Evolutionary conservation across 345 rosid genomes (phyloP), one percentile per base, ranked within the genome.

Genomic region (Camelina neglecta): DNA sequence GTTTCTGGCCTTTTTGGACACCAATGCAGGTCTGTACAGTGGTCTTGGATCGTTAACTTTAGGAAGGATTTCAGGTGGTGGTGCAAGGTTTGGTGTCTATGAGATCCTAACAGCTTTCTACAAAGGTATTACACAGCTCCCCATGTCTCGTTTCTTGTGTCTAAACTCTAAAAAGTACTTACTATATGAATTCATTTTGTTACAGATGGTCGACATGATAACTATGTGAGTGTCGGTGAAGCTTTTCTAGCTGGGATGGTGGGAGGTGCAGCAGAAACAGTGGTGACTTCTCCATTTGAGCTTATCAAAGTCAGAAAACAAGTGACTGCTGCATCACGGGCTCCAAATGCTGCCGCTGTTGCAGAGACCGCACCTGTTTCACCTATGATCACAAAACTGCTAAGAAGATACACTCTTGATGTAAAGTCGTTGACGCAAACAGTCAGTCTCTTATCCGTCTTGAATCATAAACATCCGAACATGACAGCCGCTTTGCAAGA

Each of bases 201-300:
- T 44, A 65, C 89, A 92, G 97, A 90, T 83, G 99, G 99, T 53
- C 84, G 99, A 57, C 87, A 90, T 69, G 93, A 86, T 81, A 86
- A 69, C 74, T 75, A 82, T 74, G 90, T 95, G 69, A 39, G 85
- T 84, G 79, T 83, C 69, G 76, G 83, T 12, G 97, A 92, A 81
- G 97, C 97, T 66, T 80, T 89, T 44, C 66, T 90, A 75, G 95
- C 93, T 13, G 97, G 99, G 33, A 77, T 88, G 83, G 87, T 72
- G 29, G 92, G 92, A 71, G 99, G 99, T 69, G 86, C 87, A n/a
- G 75, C 79, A 51, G 97, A 95, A 78, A 84, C 97, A 51, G 58
- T 90, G 18, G 41, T 86, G 73, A 79, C 75, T 67, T 88, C 93
- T 3, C 97, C 97, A 5, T 95, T 92, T 76, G 97, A 95, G 85